Conservation (phyloP, 768 basidiomycete genomes). For the Omphalotus guepiniiformis region DNA sequence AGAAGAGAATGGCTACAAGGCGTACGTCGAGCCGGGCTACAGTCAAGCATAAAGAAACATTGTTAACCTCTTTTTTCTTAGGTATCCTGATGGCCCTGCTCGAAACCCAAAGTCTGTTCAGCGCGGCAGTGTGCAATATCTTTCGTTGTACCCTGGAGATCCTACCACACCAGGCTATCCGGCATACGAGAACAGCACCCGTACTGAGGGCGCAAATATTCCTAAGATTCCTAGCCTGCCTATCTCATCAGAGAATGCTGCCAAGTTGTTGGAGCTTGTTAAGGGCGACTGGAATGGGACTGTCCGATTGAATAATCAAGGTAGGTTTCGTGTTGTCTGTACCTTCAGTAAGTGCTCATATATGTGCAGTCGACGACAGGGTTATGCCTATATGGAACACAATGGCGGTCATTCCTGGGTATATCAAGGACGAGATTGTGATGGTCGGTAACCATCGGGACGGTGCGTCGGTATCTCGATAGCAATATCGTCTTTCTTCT, state of each 20-base stretch:
- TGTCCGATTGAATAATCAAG: constrained; percentile 57
- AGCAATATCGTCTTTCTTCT: background rate
- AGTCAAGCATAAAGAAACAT: background rate
- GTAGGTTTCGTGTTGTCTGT: constrained; percentile 19
- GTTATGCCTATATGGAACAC: constrained; percentile 73
- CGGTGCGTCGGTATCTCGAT: constrained; percentile 19
- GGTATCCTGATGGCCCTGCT: constrained; percentile 64
- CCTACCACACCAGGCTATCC: constrained; percentile 51
- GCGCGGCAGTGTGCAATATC: constrained; percentile 64
- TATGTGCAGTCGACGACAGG: constrained; percentile 26
- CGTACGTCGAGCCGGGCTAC: background rate
- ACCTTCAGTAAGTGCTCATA: background rate
- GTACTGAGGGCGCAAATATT: constrained; percentile 43
- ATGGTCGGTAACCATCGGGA: constrained; percentile 71
- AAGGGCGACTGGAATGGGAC: constrained; percentile 36
- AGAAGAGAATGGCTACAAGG: constrained; percentile 51
- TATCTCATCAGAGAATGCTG: constrained; percentile 61
- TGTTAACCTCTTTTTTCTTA: background rate
- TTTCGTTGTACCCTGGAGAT: constrained; percentile 50
- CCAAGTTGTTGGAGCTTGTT: constrained; percentile 47
- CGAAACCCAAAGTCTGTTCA: constrained; percentile 59
- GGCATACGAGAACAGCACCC: constrained; percentile 61
- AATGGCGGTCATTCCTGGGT: constrained; percentile 61
- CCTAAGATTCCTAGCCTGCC: constrained; percentile 61
- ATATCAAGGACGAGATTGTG: constrained; percentile 62